phyloP scores from a whole-genome alignment of 768 basidiomycete species.

The Brasilioporus rufonigricans region DNA sequence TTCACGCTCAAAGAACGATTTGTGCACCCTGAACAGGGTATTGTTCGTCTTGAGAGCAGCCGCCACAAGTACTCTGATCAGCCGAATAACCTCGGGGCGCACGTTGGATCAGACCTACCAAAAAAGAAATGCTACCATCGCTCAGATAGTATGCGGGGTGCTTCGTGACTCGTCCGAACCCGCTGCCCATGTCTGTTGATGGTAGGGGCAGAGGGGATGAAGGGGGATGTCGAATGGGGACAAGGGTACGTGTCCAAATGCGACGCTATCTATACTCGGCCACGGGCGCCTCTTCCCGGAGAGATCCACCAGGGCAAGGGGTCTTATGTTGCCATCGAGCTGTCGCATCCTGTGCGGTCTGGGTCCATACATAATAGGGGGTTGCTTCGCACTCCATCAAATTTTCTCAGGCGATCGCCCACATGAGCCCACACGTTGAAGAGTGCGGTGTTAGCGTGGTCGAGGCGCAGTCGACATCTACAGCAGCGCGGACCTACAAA shows the following conservation, averaged over 20 bases:
- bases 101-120: conserved; percentile 12
- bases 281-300: conserved; percentile 15
- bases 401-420: conserved; percentile 3
- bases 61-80: conserved; percentile 3
- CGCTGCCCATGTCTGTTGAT: conserved; percentile 15
- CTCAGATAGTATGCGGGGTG: conserved; percentile 11
- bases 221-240: not conserved
- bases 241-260: not conserved
- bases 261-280: conserved; percentile 19
- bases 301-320: conserved; percentile 17
- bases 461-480: too few species aligned
- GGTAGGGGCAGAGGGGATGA: not conserved
- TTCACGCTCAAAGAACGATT: conserved; percentile 58
- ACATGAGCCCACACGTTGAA: not conserved
- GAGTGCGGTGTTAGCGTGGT: too few species aligned
- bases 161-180: not conserved
- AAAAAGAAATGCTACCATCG: conserved; percentile 15
- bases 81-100: not conserved
- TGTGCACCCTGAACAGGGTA: conserved; percentile 50
- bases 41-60: conserved; percentile 44
- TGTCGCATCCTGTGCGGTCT: conserved; percentile 9
- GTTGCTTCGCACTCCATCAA: not conserved
- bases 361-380: not conserved
- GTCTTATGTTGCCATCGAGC: not conserved
- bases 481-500: too few species aligned